Evolutionary conservation across 2,329 filamentous ascomycete species (phyloP), one percentile per base, ranked within the genome.

Genomic region (Fusarium sp.): DNA sequence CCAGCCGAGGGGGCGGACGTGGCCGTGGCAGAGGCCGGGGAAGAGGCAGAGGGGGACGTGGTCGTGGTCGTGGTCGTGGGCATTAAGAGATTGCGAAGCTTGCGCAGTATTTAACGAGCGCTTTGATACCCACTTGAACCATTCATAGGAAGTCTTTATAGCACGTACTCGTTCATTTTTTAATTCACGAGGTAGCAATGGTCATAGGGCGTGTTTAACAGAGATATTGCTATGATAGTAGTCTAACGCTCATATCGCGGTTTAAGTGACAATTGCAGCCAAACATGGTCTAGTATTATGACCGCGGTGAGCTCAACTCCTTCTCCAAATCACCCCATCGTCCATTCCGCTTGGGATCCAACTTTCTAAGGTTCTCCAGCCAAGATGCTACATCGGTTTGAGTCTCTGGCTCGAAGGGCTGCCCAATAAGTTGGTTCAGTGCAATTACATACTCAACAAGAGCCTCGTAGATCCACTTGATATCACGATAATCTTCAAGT

Each of bases 381-480:
- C 89, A 92, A 44, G 68, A 74, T 46, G 77, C 73, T 41, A 90
- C 77, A 49, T 87, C 82, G 10, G 73, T 73, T 61, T 79, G 78
- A 66, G 86, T 82, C 7, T 80, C 75, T 3, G 65, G 58, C 11
- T 69, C 68, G 4, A 76, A 83, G 59, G 77, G 74, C 45, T 80
- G 73, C 78, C 80, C 78, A 71, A 84, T 84, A 62, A 92, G 73
- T n/a, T 78, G 77, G 56, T 82, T 84, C n/a, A 91, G 78, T 32
- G 82, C 80, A 30, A 90, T 75, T 1, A 90, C 89, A 74, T 93
- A 94, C 65, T 93, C 88, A 23, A 98, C 84, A 50, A 98, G 82
- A 7, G 91, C 91, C 78, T 97, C 92, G 75, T 97, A 97, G 44
- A 97, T 92, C 87, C 93, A 96, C 79, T 97, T 96, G 77, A 82